Evolutionary conservation across 208 protist genomes (phyloP).

Genomic region (Acanthamoeba castellanii): DNA sequence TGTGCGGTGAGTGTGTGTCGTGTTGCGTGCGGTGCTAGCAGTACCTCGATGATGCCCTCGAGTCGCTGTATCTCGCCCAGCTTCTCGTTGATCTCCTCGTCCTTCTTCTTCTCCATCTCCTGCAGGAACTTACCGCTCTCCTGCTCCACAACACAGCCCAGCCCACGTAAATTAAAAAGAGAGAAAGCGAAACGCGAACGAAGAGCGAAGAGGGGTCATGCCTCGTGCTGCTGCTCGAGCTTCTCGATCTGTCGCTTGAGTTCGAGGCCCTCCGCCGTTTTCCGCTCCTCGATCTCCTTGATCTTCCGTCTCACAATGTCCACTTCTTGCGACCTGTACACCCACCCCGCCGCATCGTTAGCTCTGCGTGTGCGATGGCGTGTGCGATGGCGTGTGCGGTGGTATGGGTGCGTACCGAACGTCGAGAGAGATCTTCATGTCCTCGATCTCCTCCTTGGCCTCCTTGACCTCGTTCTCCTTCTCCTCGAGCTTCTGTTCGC

Average conservation of each 20-base stretch:
- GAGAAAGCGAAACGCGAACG: neutral
- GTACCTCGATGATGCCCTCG: conserved; percentile 45
- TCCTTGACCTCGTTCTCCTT: neutral
- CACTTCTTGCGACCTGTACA: conserved; percentile 25
- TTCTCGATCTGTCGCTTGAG: conserved; percentile 15
- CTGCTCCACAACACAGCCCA: neutral
- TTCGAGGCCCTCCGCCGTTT: neutral
- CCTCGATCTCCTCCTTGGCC: neutral
- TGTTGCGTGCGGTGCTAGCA: no score
- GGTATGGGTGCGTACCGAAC: neutral
- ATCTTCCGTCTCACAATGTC: conserved; percentile 52
- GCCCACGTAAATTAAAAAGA: neutral
- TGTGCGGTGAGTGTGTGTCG: neutral
- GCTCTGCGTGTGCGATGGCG: no score
- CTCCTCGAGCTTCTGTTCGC: neutral
- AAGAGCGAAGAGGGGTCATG: neutral
- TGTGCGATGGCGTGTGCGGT: neutral
- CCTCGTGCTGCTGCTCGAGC: conserved; percentile 56
- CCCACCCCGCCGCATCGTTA: neutral
- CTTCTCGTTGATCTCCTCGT: conserved; percentile 52
- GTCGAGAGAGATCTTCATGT: conserved; percentile 66
- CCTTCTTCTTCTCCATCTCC: conserved; percentile 58
- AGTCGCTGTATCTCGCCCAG: conserved; percentile 38
- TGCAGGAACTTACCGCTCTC: conserved; percentile 42
- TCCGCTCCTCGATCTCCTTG: conserved; percentile 60